A percentile compares a stretch with the other conserved stretches of the same genome.
These are phyloP conservation scores for Oryza punctata DNA, from an alignment of 176 grass and related monocot species.

Conservation along the genomic window DNA sequence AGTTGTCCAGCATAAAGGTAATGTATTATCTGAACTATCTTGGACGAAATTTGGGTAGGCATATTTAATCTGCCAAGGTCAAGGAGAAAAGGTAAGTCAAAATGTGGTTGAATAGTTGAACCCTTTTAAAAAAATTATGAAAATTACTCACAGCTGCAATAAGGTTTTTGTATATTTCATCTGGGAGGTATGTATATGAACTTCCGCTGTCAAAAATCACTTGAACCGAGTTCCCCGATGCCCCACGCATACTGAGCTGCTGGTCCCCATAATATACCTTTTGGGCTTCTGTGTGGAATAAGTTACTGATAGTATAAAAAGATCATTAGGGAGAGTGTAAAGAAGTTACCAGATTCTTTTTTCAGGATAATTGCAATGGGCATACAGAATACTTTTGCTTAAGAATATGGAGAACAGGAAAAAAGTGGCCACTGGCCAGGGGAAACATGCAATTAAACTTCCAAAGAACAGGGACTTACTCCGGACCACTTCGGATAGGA, in stretches of 20 bases:
- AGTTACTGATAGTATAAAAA: conserved; percentile 55
- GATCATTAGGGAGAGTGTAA: neutral
- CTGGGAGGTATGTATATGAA: conserved; percentile 91
- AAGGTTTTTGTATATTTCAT: conserved; percentile 79
- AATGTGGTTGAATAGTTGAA: conserved; percentile 25
- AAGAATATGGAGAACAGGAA: conserved; percentile 11
- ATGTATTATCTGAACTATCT: conserved; percentile 80
- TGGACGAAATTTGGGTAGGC: conserved; percentile 52
- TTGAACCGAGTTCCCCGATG: conserved; percentile 59
- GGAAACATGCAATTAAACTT: conserved; percentile 5
- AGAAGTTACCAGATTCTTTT: neutral
- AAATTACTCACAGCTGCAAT: conserved; percentile 65
- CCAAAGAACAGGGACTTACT: conserved; percentile 54
- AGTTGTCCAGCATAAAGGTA: conserved; percentile 86
- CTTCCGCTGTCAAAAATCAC: conserved; percentile 96
- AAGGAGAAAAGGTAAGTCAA: conserved; percentile 27
- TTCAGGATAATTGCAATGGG: neutral
- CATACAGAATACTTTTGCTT: neutral
- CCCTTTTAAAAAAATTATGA: conserved; percentile 3
- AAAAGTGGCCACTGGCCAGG: neutral
- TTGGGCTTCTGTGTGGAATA: conserved; percentile 64
- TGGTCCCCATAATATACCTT: conserved; percentile 70
- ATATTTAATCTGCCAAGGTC: conserved; percentile 61
- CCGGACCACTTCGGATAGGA: conserved; percentile 54
- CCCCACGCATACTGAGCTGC: conserved; percentile 40